Conservation (phyloP, 225 moss, liverwort and hornwort genomes). For the Bryoerythrophyllum caledonicum region DNA sequence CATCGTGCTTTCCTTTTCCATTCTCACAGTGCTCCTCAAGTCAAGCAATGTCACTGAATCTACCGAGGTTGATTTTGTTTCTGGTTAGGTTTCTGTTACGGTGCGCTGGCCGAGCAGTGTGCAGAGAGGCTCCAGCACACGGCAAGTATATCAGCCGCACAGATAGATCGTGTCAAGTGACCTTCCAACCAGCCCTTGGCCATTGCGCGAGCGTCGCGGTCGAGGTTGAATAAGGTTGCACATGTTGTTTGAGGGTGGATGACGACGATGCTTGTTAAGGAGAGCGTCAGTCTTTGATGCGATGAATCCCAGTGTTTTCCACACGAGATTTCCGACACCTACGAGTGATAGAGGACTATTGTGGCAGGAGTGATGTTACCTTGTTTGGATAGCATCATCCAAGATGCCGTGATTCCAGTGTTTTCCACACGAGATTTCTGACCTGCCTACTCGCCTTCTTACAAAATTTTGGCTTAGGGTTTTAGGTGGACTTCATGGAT, state of each 20-base stretch:
- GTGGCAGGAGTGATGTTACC: constrained; percentile 32
- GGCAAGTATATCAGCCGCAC: constrained; percentile 59
- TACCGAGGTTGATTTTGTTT: not conserved
- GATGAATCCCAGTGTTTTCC: constrained; percentile 35
- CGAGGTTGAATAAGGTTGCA: constrained; percentile 65
- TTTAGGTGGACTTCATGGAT: not conserved
- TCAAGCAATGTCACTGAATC: not conserved
- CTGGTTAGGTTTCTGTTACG: not conserved
- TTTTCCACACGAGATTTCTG: constrained; percentile 67
- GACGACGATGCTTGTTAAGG: constrained; percentile 27
- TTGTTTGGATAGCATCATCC: constrained; percentile 52
- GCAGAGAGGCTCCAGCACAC: constrained; percentile 45
- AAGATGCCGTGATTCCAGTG: constrained; percentile 41
- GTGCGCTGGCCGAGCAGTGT: constrained; percentile 67
- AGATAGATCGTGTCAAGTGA: constrained; percentile 43
- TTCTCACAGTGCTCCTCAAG: too few species aligned
- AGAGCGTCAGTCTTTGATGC: constrained; percentile 25
- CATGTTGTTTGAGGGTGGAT: constrained; percentile 28
- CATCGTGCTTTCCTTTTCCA: too few species aligned
- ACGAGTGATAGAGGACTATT: too few species aligned
- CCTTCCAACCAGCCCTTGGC: constrained; percentile 66
- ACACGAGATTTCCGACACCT: constrained; percentile 46
- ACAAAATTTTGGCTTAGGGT: not conserved
- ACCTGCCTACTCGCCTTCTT: constrained; percentile 24
- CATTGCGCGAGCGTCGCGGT: constrained; percentile 39